phyloP scores from a whole-genome alignment of 768 basidiomycete genomes.

The Favolaschia claudopus region DNA sequence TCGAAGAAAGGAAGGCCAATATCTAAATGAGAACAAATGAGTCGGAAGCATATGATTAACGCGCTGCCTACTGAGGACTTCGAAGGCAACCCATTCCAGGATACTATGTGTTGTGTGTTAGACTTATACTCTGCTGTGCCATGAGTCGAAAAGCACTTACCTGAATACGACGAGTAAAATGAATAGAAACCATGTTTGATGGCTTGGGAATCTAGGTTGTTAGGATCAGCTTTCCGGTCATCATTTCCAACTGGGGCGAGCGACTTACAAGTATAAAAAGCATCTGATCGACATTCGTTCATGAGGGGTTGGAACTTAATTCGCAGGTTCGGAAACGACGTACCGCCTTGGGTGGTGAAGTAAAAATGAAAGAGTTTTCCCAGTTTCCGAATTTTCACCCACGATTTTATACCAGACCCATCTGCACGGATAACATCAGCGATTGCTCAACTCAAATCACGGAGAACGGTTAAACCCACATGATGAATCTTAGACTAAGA shows the following conservation, averaged over 20 bases:
- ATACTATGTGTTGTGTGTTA: conserved; percentile 39
- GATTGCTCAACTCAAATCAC: background rate
- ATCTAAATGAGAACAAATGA: conserved; percentile 35
- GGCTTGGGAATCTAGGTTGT: conserved; percentile 64
- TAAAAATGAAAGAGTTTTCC: conserved; percentile 72
- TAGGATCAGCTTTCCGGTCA: background rate
- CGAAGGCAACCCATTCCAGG: conserved; percentile 76
- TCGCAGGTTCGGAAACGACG: background rate
- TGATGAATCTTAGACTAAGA: conserved; percentile 62
- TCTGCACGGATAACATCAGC: conserved; percentile 40
- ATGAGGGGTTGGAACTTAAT: background rate
- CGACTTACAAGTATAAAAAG: conserved; percentile 64
- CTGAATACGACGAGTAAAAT: conserved; percentile 63
- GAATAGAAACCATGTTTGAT: conserved; percentile 78
- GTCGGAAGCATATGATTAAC: background rate
- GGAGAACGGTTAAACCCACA: conserved; percentile 48
- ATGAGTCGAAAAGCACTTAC: conserved; percentile 43
- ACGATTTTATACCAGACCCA: conserved; percentile 68
- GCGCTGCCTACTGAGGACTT: conserved; percentile 56
- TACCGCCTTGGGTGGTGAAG: conserved; percentile 80
- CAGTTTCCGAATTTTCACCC: conserved; percentile 48
- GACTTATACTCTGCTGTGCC: background rate
- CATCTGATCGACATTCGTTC: conserved; percentile 44
- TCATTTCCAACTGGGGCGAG: background rate
- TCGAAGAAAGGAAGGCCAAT: conserved; percentile 49